These are phyloP conservation scores for Austroboletus festivus DNA, from an alignment of 768 basidiomycete genomes.

Conservation along the genomic window DNA sequence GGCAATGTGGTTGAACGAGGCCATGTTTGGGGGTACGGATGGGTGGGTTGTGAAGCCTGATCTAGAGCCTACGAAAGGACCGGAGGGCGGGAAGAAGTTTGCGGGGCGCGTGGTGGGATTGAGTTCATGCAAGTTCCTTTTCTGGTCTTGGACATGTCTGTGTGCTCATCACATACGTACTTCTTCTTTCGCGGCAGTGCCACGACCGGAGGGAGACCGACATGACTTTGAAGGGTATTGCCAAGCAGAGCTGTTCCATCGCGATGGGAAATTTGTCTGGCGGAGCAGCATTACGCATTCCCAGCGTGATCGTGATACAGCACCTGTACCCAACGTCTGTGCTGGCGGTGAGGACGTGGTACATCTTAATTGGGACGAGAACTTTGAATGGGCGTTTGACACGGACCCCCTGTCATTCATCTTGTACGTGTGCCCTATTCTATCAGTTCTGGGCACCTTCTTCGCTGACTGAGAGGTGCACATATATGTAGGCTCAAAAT, in stretches of 20 bases:
- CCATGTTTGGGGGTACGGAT: conserved; percentile 52
- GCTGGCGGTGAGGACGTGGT: conserved; percentile 13
- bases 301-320: conserved; percentile 27
- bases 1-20: conserved; percentile 61
- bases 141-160: not conserved
- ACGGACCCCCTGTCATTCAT: conserved; percentile 52
- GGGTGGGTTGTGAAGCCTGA: conserved; percentile 57
- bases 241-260: conserved; percentile 44
- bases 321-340: conserved; percentile 12
- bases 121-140: conserved; percentile 38
- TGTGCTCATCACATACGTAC: not conserved
- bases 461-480: not conserved
- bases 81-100: conserved; percentile 13
- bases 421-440: conserved; percentile 33
- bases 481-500: conserved; percentile 5
- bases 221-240: conserved; percentile 42
- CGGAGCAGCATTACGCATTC: conserved; percentile 37
- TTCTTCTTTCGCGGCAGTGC: conserved; percentile 33
- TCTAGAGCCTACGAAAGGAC: conserved; percentile 20
- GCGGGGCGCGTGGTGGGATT: conserved; percentile 41
- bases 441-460: not conserved
- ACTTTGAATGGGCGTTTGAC: conserved; percentile 50
- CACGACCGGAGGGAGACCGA: conserved; percentile 39
- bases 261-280: conserved; percentile 40
- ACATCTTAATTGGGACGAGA: conserved; percentile 40